phyloP scores from a whole-genome alignment of 139 green algal genomes.

The Micromonas commoda region DNA sequence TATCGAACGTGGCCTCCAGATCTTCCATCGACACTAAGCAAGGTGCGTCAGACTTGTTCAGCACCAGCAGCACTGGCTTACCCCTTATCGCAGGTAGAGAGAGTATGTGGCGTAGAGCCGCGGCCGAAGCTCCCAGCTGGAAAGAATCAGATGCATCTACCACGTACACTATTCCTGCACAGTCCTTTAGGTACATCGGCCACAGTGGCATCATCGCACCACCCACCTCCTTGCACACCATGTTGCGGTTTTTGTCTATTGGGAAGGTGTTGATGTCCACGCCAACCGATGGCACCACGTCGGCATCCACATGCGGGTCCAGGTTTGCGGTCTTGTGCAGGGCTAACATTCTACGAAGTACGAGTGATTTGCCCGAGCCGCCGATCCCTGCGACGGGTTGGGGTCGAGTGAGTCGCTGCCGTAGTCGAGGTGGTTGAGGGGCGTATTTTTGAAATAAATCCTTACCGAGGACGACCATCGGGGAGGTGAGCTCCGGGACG shows the following conservation, averaged over 20 bases:
- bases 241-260: background rate
- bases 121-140: background rate
- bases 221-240: background rate
- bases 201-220: background rate
- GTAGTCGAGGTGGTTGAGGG: no score
- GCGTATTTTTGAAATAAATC: no score
- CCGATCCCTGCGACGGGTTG: no score
- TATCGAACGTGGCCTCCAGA: background rate
- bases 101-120: background rate
- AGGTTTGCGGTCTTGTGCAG: background rate
- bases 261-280: background rate
- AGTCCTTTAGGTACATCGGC: background rate
- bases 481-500: background rate
- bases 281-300: background rate
- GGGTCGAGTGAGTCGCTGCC: no score
- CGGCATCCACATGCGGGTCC: background rate
- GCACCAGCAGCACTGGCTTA: background rate
- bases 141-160: background rate
- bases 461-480: background rate
- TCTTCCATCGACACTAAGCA: background rate
- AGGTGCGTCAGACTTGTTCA: background rate
- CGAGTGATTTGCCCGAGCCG: background rate
- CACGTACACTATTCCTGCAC: background rate
- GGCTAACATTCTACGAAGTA: background rate
- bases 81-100: background rate